Evolutionary conservation across 208 protist species (phyloP).

Genomic region (Leishmania guyanensis): DNA sequence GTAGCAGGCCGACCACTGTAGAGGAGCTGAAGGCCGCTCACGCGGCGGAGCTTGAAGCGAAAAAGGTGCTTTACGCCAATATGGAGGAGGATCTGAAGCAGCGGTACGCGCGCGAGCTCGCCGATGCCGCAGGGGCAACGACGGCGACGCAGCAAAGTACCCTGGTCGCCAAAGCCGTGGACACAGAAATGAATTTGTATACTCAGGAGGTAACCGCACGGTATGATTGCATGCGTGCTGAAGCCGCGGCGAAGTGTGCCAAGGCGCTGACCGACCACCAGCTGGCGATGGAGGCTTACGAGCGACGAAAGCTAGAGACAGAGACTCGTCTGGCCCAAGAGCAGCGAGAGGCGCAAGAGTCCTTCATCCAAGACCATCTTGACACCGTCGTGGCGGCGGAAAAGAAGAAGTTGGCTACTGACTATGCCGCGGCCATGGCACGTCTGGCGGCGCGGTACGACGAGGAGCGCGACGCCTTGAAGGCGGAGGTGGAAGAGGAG

Average conservation of each 20-base stretch:
- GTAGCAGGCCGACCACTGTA: neutral
- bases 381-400: conserved; percentile 40
- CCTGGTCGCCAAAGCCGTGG: conserved; percentile 50
- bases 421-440: conserved; percentile 30
- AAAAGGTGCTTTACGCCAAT: conserved; percentile 34
- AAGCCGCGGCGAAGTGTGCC: conserved; percentile 56
- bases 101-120: conserved; percentile 38
- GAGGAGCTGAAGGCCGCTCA: conserved; percentile 40
- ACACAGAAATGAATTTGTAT: conserved; percentile 52
- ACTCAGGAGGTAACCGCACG: conserved; percentile 43
- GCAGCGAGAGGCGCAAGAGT: conserved; percentile 38
- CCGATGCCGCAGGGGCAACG: conserved; percentile 23
- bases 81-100: conserved; percentile 47
- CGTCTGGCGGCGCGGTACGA: conserved; percentile 38
- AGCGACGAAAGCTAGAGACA: conserved; percentile 40
- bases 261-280: conserved; percentile 45
- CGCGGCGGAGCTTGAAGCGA: conserved; percentile 21
- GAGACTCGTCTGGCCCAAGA: conserved; percentile 35
- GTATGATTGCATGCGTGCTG: conserved; percentile 40
- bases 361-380: conserved; percentile 43
- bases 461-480: conserved; percentile 48
- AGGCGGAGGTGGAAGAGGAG: conserved; percentile 68
- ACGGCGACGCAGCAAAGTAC: conserved; percentile 35
- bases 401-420: conserved; percentile 31
- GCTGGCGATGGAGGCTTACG: conserved; percentile 41